Evolutionary conservation across 1,284 basidiomycete species (phyloP).

Genomic region (Inonotus obliquus): DNA sequence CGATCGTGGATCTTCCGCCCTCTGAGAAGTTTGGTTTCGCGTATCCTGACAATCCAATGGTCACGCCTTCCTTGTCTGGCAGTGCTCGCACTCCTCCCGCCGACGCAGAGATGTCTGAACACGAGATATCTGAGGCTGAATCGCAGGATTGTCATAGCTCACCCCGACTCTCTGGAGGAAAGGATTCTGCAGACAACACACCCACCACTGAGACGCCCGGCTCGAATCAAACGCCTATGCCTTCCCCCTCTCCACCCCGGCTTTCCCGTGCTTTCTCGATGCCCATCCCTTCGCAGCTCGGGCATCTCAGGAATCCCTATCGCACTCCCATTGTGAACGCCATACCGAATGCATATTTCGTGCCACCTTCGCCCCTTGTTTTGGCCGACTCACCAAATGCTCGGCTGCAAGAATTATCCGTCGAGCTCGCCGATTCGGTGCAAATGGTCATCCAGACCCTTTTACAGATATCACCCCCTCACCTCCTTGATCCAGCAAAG

Average conservation of each 20-base stretch:
- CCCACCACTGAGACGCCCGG: conserved; percentile 11
- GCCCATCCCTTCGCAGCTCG: conserved; percentile 66
- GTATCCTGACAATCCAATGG: conserved; percentile 39
- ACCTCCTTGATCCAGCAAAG: conserved; percentile 86
- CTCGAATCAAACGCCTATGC: neutral
- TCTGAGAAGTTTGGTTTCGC: conserved; percentile 47
- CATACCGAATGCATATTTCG: conserved; percentile 18
- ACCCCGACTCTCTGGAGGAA: neutral
- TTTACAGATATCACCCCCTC: conserved; percentile 81
- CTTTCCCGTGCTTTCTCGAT: conserved; percentile 68
- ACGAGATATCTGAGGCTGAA: conserved; percentile 15
- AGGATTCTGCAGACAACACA: conserved; percentile 10
- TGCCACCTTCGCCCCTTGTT: conserved; percentile 18
- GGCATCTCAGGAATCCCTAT: conserved; percentile 60
- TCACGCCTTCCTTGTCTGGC: conserved; percentile 31
- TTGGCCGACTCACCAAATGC: conserved; percentile 28
- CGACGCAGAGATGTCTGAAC: conserved; percentile 6
- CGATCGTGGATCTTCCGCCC: conserved; percentile 36
- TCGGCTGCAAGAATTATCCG: conserved; percentile 59
- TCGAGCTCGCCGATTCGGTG: conserved; percentile 83
- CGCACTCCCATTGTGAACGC: conserved; percentile 27
- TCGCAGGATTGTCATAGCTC: conserved; percentile 15
- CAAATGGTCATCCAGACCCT: conserved; percentile 87
- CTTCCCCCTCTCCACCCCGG: conserved; percentile 35
- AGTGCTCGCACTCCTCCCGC: conserved; percentile 28